phyloP scores from a whole-genome alignment of 805 yeast genomes.

The Priceomyces castillae region DNA sequence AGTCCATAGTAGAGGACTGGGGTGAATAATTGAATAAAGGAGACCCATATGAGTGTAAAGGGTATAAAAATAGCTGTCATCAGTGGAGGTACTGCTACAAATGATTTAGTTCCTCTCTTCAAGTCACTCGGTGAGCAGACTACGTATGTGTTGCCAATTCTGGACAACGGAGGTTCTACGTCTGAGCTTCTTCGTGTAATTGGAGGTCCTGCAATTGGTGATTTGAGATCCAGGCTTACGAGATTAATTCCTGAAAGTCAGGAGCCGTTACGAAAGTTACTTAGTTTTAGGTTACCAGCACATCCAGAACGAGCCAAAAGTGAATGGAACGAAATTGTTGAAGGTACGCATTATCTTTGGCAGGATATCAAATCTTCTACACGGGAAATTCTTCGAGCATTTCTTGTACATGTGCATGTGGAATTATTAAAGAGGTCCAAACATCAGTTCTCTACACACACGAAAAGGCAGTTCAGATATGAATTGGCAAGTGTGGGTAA shows the following conservation, averaged over 20 bases:
- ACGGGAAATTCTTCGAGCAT: constrained; percentile 72
- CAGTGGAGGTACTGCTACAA: constrained; percentile 90
- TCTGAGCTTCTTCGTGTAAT: constrained; percentile 80
- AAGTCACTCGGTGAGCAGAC: constrained; percentile 43
- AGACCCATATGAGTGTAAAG: neutral
- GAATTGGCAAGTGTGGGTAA: constrained; percentile 85
- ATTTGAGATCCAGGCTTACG: constrained; percentile 76
- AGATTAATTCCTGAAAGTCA: constrained; percentile 61
- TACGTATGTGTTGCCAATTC: constrained; percentile 74
- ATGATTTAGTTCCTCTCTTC: constrained; percentile 64
- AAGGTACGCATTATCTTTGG: constrained; percentile 77
- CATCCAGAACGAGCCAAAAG: constrained; percentile 50
- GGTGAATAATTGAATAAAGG: too few species aligned
- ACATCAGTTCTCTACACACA: constrained; percentile 27
- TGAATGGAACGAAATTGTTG: constrained; percentile 79
- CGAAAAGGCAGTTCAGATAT: constrained; percentile 59
- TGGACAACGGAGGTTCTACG: constrained; percentile 95
- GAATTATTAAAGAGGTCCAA: constrained; percentile 70
- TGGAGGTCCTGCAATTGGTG: constrained; percentile 97
- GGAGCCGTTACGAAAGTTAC: constrained; percentile 28
- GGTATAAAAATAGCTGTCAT: constrained; percentile 34
- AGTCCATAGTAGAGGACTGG: too few species aligned
- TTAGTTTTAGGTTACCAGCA: constrained; percentile 49
- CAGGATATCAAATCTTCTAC: constrained; percentile 51
- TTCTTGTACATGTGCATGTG: constrained; percentile 73